Conservation (phyloP, 805 yeast genomes). For the Hanseniaspora lindneri region DNA sequence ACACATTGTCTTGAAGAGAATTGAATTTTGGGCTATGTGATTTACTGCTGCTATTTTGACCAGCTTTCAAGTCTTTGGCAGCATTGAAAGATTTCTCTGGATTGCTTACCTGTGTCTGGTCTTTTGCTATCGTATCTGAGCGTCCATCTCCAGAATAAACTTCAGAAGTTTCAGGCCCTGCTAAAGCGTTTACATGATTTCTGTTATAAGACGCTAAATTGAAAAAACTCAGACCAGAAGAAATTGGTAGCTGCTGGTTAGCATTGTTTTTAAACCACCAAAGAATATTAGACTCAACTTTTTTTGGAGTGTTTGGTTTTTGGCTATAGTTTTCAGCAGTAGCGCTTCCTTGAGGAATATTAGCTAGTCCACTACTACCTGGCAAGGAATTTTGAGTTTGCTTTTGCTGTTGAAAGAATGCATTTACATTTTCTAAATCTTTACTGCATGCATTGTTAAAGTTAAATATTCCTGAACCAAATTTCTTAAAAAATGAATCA, state of each 20-base stretch:
- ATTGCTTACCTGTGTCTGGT: neutral
- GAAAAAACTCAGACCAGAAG: constrained; percentile 11
- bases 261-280: constrained; percentile 12
- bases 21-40: neutral
- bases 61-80: neutral
- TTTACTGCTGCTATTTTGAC: neutral
- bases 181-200: neutral
- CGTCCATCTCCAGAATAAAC: neutral
- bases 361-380: neutral
- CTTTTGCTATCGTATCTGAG: neutral
- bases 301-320: neutral
- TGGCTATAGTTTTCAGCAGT: neutral
- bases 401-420: constrained; percentile 12
- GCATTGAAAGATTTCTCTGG: neutral
- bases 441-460: constrained; percentile 10
- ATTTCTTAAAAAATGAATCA: constrained; percentile 15
- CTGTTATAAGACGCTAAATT: constrained; percentile 1
- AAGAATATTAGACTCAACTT: constrained; percentile 8
- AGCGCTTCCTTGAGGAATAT: neutral
- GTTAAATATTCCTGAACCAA: constrained; percentile 14
- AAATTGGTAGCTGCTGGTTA: neutral
- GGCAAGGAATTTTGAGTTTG: neutral
- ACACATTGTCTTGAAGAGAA: neutral
- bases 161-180: neutral
- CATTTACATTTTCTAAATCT: constrained; percentile 14